Conservation (phyloP, 179 eudicot genomes). For the Kewa caespitosa region DNA sequence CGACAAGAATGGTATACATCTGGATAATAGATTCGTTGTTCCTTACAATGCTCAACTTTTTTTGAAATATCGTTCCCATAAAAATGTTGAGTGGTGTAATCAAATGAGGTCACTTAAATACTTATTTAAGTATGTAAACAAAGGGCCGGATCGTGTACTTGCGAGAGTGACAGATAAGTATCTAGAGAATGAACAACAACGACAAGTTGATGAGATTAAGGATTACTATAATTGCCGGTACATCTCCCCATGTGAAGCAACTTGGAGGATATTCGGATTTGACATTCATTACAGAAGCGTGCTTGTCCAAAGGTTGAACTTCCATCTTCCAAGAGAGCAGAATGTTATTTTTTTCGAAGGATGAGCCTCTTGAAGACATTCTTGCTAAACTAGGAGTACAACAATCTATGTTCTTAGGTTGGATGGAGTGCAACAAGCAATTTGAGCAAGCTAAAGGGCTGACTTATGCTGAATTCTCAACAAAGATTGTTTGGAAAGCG, state of each 20-base stretch:
- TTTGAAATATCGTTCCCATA: neutral
- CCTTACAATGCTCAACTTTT: neutral
- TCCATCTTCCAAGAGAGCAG: neutral
- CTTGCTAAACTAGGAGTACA: too few species aligned
- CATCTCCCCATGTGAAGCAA: neutral
- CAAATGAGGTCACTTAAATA: too few species aligned
- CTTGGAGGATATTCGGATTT: slow-evolving; percentile 7
- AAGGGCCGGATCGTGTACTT: neutral
- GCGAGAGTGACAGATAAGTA: neutral
- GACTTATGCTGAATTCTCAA: too few species aligned
- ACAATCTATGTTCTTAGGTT: too few species aligned
- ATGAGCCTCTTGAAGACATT: too few species aligned
- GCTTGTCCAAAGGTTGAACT: neutral
- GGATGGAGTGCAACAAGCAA: too few species aligned
- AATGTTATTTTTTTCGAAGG: neutral
- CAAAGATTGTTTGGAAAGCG: too few species aligned
- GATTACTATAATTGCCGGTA: too few species aligned
- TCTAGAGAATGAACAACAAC: neutral
- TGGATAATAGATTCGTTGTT: neutral
- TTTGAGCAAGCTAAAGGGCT: too few species aligned
- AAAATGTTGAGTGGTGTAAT: slow-evolving; percentile 16
- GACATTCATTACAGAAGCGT: neutral
- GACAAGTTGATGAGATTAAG: neutral
- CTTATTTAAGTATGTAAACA: neutral
- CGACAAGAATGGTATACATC: neutral